phyloP scores from a whole-genome alignment of 1,139 yeast species.

The Protomyces pachydermus region DNA sequence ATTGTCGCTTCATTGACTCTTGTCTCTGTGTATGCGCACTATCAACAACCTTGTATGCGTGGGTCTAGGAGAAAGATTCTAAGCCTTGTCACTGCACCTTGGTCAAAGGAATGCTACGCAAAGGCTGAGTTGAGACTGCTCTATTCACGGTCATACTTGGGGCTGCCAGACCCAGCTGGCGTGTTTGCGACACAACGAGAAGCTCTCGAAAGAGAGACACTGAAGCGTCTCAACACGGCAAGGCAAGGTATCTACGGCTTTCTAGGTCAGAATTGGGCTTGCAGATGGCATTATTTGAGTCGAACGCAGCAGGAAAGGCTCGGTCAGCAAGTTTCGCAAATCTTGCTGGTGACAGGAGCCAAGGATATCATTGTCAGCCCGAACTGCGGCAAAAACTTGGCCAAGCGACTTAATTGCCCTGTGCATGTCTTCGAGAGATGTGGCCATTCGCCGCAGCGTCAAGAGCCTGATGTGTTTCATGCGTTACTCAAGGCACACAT shows the following conservation, averaged over 20 bases:
- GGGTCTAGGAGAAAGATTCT: not conserved
- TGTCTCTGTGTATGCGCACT: not conserved
- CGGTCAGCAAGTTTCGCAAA: not conserved
- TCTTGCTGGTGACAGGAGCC: not conserved
- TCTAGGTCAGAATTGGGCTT: not conserved
- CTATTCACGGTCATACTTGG: not conserved
- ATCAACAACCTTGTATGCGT: not conserved
- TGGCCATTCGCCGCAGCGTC: not conserved
- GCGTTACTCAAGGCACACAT: not conserved
- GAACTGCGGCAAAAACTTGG: not conserved
- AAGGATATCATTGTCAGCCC: not conserved
- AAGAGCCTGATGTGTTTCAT: not conserved
- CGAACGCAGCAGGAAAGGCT: not conserved
- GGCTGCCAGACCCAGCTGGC: not conserved
- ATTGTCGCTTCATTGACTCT: not conserved
- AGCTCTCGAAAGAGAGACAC: not conserved
- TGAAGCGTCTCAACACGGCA: not conserved
- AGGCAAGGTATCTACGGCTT: not conserved
- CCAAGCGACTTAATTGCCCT: not conserved
- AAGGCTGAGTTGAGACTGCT: not conserved
- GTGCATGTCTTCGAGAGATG: not conserved
- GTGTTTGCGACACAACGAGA: not conserved
- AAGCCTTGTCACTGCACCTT: not conserved
- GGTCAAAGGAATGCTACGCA: not conserved
- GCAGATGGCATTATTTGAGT: not conserved